A percentile compares a stretch with the other conserved stretches of the same genome.
Evolutionary conservation across 345 rosid genomes (phyloP).

Genomic region (Cardiospermum halicacabum): DNA sequence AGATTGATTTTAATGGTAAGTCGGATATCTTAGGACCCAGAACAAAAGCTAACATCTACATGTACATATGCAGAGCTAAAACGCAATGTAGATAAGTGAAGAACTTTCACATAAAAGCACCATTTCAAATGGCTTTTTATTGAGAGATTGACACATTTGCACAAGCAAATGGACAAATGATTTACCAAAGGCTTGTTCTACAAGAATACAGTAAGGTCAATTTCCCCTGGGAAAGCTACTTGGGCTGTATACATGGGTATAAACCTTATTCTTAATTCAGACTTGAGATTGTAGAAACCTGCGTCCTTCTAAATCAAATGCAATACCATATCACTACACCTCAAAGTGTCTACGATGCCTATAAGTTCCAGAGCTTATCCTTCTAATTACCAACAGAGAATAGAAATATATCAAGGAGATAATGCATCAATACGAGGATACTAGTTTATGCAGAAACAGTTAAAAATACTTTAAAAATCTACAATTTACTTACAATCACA

Average conservation of each 20-base stretch:
- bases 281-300: not conserved
- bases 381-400: not conserved
- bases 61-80: not conserved
- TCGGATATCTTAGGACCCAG: not conserved
- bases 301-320: not conserved
- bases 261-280: not conserved
- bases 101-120: not conserved
- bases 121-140: conserved; percentile 1
- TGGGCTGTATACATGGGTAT: not conserved
- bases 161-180: no score
- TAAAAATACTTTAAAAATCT: no score
- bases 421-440: not conserved
- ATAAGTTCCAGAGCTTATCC: not conserved
- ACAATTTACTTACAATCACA: not conserved
- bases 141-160: not conserved
- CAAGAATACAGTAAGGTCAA: not conserved
- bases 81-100: conserved; percentile 5
- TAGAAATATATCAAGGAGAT: not conserved
- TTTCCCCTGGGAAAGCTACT: not conserved
- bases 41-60: not conserved
- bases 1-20: conserved; percentile 8
- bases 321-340: not conserved
- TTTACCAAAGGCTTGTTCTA: not conserved
- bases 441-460: not conserved
- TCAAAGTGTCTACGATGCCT: not conserved